Conservation (phyloP, 257 asterid genomes). For the Eustoma russellianum region DNA sequence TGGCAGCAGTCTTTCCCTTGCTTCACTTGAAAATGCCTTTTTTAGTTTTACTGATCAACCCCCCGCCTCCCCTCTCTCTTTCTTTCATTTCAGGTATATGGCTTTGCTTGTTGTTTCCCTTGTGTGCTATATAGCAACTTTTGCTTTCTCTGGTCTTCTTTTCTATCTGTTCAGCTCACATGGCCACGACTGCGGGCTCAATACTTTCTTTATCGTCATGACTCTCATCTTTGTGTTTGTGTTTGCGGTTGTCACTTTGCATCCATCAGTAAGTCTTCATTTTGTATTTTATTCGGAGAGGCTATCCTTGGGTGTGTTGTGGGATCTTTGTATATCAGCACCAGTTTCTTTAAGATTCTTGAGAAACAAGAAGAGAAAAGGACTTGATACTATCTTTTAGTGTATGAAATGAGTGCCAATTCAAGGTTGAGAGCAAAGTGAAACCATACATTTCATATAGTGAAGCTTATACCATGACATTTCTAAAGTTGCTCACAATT, state of each 20-base stretch:
- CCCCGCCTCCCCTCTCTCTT: conserved; percentile 2
- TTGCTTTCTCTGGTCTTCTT: conserved; percentile 71
- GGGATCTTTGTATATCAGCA: too few relatives aligned
- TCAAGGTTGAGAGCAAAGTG: too few relatives aligned
- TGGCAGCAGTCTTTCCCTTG: neutral
- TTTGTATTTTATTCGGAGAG: neutral
- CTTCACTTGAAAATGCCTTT: conserved; percentile 1
- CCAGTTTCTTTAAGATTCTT: too few relatives aligned
- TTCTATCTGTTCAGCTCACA: conserved; percentile 78
- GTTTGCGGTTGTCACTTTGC: conserved; percentile 73
- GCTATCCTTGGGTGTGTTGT: too few relatives aligned
- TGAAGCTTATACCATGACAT: too few relatives aligned
- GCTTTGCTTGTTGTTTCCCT: conserved; percentile 84
- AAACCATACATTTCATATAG: too few relatives aligned
- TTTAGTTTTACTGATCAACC: neutral
- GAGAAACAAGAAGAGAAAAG: too few relatives aligned
- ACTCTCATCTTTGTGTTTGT: conserved; percentile 52
- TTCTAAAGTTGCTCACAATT: neutral
- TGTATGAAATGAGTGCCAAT: too few relatives aligned
- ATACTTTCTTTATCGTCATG: conserved; percentile 77
- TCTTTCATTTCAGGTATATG: conserved; percentile 50
- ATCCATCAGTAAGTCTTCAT: conserved; percentile 62
- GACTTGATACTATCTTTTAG: too few relatives aligned
- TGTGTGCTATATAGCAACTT: conserved; percentile 72
- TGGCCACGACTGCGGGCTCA: conserved; percentile 88